Evolutionary conservation across 2,329 filamentous ascomycete genomes (phyloP).

Genomic region (Pochonia chlamydosporia): DNA sequence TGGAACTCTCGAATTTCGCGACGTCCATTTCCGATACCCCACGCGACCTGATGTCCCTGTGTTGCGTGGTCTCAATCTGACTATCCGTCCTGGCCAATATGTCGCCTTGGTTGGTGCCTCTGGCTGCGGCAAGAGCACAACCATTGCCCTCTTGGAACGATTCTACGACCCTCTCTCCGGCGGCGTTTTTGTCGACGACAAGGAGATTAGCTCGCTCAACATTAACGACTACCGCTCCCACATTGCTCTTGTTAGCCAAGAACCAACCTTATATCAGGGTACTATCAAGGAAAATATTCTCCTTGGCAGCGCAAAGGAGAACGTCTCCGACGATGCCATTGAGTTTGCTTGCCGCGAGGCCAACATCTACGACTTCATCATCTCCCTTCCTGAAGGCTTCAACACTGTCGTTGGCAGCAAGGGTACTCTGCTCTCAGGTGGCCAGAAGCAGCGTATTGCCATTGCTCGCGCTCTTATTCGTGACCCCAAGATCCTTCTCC

Average conservation of each 20-base stretch:
- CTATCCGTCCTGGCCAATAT: constrained; percentile 72
- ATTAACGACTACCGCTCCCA: constrained; percentile 79
- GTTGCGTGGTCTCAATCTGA: constrained; percentile 73
- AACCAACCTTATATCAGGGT: constrained; percentile 91
- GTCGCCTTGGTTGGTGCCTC: constrained; percentile 89
- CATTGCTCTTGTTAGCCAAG: constrained; percentile 86
- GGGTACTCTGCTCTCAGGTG: constrained; percentile 78
- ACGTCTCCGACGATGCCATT: constrained; percentile 66
- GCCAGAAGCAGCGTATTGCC: constrained; percentile 91
- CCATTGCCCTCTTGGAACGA: constrained; percentile 83
- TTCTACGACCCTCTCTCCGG: constrained; percentile 89
- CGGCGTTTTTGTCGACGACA: constrained; percentile 73
- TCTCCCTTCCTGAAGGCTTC: constrained; percentile 80
- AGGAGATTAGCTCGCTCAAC: constrained; percentile 75
- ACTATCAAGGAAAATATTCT: constrained; percentile 87
- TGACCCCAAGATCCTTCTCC: constrained; percentile 79
- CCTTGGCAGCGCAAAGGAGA: constrained; percentile 62
- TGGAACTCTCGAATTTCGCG: constrained; percentile 79
- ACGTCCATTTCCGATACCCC: constrained; percentile 92
- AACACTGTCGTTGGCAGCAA: constrained; percentile 82
- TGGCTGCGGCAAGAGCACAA: constrained; percentile 91
- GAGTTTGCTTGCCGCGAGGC: constrained; percentile 79
- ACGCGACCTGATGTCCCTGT: constrained; percentile 90
- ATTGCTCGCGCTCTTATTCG: constrained; percentile 88
- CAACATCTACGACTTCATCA: constrained; percentile 89